These are phyloP conservation scores for Syzygium jambos DNA, from an alignment of 345 rosid species.

Conservation along the genomic window DNA sequence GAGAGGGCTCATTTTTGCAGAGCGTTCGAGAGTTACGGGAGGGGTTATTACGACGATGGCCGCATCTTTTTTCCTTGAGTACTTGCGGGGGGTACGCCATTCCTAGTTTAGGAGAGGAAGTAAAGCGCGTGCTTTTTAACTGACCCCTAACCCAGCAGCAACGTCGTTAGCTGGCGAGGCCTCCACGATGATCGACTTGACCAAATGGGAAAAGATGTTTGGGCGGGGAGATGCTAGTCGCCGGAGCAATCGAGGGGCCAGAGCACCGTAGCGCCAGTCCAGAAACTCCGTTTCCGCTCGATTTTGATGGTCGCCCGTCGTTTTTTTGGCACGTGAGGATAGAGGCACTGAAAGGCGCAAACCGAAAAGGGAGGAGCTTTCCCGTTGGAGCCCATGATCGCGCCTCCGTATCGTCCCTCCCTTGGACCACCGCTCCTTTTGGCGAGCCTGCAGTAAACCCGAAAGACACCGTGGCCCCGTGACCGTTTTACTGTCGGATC, in stretches of 20 bases:
- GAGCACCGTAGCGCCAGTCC: neutral
- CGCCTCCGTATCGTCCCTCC: neutral
- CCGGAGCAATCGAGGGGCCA: neutral
- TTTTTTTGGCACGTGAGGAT: neutral
- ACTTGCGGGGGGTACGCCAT: neutral
- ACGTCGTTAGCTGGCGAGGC: neutral
- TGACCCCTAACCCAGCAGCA: neutral
- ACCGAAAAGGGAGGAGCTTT: neutral
- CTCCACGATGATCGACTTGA: neutral
- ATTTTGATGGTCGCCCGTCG: neutral
- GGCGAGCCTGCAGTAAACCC: neutral
- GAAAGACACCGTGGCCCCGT: neutral
- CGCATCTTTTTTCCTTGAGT: neutral
- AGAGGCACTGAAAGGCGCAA: neutral
- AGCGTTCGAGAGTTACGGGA: neutral
- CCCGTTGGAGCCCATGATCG: neutral
- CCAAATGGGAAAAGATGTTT: neutral
- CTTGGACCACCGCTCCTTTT: neutral
- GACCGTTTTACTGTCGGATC: neutral
- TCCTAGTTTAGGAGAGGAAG: neutral
- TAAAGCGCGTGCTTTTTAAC: neutral
- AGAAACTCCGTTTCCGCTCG: neutral
- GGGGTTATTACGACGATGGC: neutral
- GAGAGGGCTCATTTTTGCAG: neutral
- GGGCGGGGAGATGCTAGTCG: neutral